Conservation (phyloP, 2,329 filamentous ascomycete species). For the Pyrenophora teres region DNA sequence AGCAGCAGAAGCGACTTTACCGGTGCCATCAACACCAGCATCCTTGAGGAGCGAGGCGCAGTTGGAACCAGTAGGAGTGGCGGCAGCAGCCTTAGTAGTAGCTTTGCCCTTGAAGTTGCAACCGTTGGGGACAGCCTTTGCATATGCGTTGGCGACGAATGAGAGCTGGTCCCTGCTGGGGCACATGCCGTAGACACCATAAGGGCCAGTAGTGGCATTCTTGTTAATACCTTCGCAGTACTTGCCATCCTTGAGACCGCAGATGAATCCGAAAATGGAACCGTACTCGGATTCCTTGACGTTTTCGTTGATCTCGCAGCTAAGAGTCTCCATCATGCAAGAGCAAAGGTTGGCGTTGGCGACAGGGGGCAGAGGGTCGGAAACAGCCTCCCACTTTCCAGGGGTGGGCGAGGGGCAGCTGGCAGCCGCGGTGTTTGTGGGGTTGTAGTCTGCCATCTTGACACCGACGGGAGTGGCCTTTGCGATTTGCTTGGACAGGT, state of each 20-base stretch:
- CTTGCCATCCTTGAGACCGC: conserved; percentile 58
- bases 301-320: conserved; percentile 66
- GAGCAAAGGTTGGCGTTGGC: conserved; percentile 79
- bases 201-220: conserved; percentile 70
- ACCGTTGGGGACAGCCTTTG: conserved; percentile 55
- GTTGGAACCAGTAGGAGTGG: conserved; percentile 52
- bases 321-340: conserved; percentile 79
- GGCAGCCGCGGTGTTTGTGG: conserved; percentile 70
- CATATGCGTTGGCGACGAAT: conserved; percentile 74
- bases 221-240: conserved; percentile 71
- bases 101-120: conserved; percentile 76
- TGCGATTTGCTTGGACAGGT: conserved; percentile 69
- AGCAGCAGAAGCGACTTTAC: conserved; percentile 54
- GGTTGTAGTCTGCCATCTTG: conserved; percentile 69
- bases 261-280: conserved; percentile 75
- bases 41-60: conserved; percentile 66
- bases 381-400: conserved; percentile 69
- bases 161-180: conserved; percentile 70
- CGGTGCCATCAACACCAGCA: conserved; percentile 66
- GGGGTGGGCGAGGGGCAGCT: conserved; percentile 70
- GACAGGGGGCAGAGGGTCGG: conserved; percentile 73
- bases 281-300: conserved; percentile 65
- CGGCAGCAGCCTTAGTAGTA: conserved; percentile 56
- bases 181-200: conserved; percentile 82
- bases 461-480: conserved; percentile 70